Base-by-base conservation (phyloP, 441 rosid genomes). In the Eutrema salsugineum region DNA sequence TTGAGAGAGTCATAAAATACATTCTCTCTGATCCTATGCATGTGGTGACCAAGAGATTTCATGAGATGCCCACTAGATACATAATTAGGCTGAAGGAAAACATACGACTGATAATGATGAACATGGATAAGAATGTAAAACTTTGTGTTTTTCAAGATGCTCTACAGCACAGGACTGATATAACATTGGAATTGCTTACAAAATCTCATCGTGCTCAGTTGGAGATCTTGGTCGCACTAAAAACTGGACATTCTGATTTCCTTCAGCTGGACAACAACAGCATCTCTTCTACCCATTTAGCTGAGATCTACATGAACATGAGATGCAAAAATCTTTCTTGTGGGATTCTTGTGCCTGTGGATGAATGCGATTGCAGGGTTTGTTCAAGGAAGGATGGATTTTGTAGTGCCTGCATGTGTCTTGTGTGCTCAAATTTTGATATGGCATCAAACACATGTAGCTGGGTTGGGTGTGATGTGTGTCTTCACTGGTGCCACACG, bases 401-500 rank as follows among this genome's bases (percentile, higher is more conserved):
- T 84, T 96, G 99, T 80, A 87, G 98, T 74, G 74, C 85, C 43
- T 96, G 99, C 72, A 96, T 91, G 99, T 96, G 99, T 79, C 97
- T 96, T 42, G 83, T 96, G 65, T 96, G 99, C 77, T 87, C 91
- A 22, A 93, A 87, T 75, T 96, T 93, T 78, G 99, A 96, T 81
- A 83, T 86, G 97, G 98, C 98, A 36, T 84, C 89, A 36, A 90
- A 96, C 76, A 96, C 99, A 6, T 96, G 99, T 80, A 87, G 97
- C 78, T 96, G 99, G 99, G 91, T 96, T 54, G 99, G 99, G 51
- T 96, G 99, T 82, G 99, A 96, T 78, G 87, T 91, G 53, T 96
- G 99, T 78, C 91, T 93, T 66, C 99, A 96, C 71, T 96, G 97
- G 97, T 93, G 97, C 78, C 99, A 96, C 79, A 86, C 85, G 38